Base-by-base conservation (phyloP, 495 filamentous ascomycete species). In the Hypoxylon crocopeplum region DNA sequence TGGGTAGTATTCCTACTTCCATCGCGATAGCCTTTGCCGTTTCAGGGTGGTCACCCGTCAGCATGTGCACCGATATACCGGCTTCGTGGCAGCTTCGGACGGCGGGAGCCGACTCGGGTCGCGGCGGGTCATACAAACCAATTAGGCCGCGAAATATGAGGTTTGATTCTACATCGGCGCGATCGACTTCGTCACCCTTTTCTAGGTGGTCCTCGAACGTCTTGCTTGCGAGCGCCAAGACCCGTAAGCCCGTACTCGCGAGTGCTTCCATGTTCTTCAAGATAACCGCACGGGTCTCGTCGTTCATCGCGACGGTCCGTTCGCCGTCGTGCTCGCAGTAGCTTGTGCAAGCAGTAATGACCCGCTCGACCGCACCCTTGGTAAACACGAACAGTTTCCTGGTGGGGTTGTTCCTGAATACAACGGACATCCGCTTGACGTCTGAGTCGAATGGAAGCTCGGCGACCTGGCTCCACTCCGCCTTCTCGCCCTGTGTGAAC, bases 41-140 rank as follows among this genome's bases (percentile, higher is more conserved):
- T 10, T 83, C 79, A 0, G 81, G 79, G 58, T 88, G 85, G 59
- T 89, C 86, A 53, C 87, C 86, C 10, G 87, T 90, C 1, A 90
- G 78, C 87, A 90, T 90, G 67, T 89, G 87, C 1, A 89, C 86
- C n/a, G 81, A 77, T 37, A 90, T 89, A n/a, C 87, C 87, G 45
- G 87, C 84, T 27, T 74, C 73, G 56, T 87, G 84, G 54, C 87
- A 90, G 50, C 79, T 73, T 36, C 69, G 71, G 15, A 89, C 86
- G 0, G 86, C 84, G 22, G 53, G 61, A 68, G 70, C 68, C 27
- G 82, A 72, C 70, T 84, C 67, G 13, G 75, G 52, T 48, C 86
- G 72, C 46, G 77, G 75, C 30, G 78, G 68, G 67, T 81, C 85
- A 58, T 88, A 88, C 1, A 89, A 72, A 4, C 86, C 86, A 12